Conservation (phyloP, 164 flowering plant genomes). For the Vitis vinifera region ASM3070453v1 NC_081805.1:10773001-10773500, state of each 20-base stretch:
- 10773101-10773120: conserved; percentile 3
- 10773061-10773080: conserved; percentile 35
- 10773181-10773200: not conserved
- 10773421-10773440: no score
- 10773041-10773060: conserved; percentile 33
- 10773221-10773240: not conserved
- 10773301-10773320: not conserved
- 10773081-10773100: conserved; percentile 29
- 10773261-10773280: not conserved
- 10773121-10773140: conserved; percentile 21
- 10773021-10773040: conserved; percentile 33
- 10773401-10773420: no score
- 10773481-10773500: no score
- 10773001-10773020: not conserved
- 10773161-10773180: not conserved
- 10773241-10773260: not conserved
- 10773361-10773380: not conserved
- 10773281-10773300: not conserved
- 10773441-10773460: no score
- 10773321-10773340: not conserved
- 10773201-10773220: not conserved
- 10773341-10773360: not conserved
- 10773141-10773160: not conserved
- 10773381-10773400: no score
- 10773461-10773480: no score